Conservation (phyloP, 148 eudicot species). For the Cornus controversa region DNA sequence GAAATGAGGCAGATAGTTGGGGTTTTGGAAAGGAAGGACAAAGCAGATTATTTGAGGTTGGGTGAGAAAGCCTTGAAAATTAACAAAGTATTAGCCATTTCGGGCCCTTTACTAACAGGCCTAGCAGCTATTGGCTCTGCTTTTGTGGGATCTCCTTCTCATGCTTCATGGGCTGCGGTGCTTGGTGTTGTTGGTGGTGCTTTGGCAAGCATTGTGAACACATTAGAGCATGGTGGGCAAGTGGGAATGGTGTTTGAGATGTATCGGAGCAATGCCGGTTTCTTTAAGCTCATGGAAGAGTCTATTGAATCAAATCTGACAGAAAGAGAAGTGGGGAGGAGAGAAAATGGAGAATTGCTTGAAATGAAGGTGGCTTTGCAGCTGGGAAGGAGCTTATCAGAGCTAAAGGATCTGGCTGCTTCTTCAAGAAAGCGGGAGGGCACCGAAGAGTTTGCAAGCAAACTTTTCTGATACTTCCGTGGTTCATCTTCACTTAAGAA, state of each 20-base stretch:
- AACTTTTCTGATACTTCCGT: conserved; percentile 37
- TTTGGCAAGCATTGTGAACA: conserved; percentile 47
- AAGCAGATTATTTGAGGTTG: conserved; percentile 54
- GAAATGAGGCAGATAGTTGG: conserved; percentile 46
- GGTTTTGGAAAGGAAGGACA: conserved; percentile 42
- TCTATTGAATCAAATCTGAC: conserved; percentile 33
- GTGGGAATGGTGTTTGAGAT: conserved; percentile 88
- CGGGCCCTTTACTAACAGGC: conserved; percentile 54
- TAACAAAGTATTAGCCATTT: conserved; percentile 50
- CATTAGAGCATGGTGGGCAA: conserved; percentile 76
- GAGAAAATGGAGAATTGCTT: conserved; percentile 61
- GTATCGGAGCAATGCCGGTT: conserved; percentile 73
- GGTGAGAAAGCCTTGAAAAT: conserved; percentile 60
- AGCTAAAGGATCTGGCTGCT: conserved; percentile 45
- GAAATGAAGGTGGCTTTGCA: conserved; percentile 69
- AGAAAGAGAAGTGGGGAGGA: conserved; percentile 28
- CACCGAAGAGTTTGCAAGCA: conserved; percentile 67
- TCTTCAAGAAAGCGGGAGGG: conserved; percentile 28
- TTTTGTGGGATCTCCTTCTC: conserved; percentile 23
- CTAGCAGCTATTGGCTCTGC: conserved; percentile 55
- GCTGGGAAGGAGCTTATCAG: conserved; percentile 61
- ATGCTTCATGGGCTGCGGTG: conserved; percentile 39
- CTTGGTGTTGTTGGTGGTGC: conserved; percentile 45
- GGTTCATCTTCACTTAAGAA: neutral
- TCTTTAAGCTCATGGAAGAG: conserved; percentile 48